phyloP scores from a whole-genome alignment of 495 filamentous ascomycete genomes.

The Annulohypoxylon moriforme region DNA sequence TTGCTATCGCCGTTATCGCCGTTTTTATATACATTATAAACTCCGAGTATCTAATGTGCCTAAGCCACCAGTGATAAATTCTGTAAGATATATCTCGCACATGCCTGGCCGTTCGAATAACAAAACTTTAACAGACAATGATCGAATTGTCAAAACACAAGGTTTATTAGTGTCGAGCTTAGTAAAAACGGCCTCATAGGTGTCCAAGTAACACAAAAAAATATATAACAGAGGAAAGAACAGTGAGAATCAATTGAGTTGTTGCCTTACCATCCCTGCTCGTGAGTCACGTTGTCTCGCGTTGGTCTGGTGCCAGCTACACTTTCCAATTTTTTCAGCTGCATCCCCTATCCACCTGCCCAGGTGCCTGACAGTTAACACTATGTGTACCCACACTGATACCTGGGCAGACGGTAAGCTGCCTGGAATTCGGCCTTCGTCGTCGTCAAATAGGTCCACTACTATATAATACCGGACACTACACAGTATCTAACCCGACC shows the following conservation, averaged over 20 bases:
- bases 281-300: conserved; percentile 30
- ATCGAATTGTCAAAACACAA: background rate
- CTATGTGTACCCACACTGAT: background rate
- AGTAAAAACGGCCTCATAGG: background rate
- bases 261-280: conserved; percentile 16
- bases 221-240: background rate
- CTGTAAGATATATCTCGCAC: background rate
- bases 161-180: background rate
- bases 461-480: background rate
- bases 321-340: background rate
- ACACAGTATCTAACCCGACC: background rate
- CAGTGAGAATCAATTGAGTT: background rate
- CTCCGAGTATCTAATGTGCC: too few relatives aligned
- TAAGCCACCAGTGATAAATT: too few relatives aligned
- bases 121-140: background rate
- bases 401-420: background rate
- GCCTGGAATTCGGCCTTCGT: background rate
- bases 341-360: background rate
- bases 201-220: background rate
- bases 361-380: background rate
- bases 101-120: background rate
- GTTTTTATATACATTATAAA: background rate
- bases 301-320: conserved; percentile 10
- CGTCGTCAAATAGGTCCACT: background rate
- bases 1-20: background rate